These are phyloP conservation scores for Angomonas ambiguus DNA, from an alignment of 208 protist genomes.

Conservation along the genomic window DNA sequence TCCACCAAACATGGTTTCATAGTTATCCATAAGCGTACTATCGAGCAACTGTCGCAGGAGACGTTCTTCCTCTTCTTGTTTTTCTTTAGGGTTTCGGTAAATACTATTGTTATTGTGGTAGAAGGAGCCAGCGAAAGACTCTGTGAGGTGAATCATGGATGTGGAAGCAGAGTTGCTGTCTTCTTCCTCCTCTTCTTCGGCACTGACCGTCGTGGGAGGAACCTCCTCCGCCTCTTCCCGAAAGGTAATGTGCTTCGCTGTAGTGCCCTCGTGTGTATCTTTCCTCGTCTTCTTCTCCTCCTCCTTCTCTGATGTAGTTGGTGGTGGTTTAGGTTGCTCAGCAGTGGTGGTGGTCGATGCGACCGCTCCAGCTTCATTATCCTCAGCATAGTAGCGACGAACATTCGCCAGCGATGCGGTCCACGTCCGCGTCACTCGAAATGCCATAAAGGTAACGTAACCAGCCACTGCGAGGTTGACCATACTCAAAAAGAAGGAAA, in stretches of 20 bases:
- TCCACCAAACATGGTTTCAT: conserved; percentile 31
- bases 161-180: neutral
- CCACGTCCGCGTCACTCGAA: conserved; percentile 47
- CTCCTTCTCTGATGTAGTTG: neutral
- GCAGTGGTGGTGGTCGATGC: neutral
- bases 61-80: neutral
- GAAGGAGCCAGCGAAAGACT: neutral
- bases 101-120: neutral
- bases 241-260: neutral
- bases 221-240: neutral
- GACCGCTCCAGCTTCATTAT: neutral
- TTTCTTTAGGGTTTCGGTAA: neutral
- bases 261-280: too few relatives aligned
- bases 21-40: conserved; percentile 30
- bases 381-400: conserved; percentile 21
- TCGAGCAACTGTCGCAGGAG: conserved; percentile 11
- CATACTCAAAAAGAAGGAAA: conserved; percentile 46
- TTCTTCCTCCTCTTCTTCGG: neutral
- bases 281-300: neutral
- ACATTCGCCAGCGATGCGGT: conserved; percentile 39
- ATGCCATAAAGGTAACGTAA: conserved; percentile 36
- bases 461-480: conserved; percentile 38
- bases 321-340: neutral
- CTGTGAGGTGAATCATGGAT: neutral
- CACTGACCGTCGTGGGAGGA: neutral